Evolutionary conservation across 148 eudicot species (phyloP).

Genomic region (Diospyros kaki): DNA sequence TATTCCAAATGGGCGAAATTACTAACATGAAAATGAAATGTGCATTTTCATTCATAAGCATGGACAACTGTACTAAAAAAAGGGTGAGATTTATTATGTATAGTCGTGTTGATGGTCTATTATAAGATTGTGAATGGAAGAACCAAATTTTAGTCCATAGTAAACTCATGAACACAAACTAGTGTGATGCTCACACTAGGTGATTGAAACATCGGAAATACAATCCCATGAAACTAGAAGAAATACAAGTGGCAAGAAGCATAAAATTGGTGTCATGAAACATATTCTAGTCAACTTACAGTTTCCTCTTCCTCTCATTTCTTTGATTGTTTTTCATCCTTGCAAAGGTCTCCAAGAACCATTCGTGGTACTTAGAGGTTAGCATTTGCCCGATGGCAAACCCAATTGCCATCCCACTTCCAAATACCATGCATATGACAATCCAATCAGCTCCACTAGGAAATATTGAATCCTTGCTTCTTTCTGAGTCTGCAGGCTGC

Average conservation of each 20-base stretch:
- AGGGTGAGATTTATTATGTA: too few species aligned
- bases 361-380: background rate
- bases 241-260: too few species aligned
- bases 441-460: conserved; percentile 20
- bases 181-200: background rate
- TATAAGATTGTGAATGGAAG: too few species aligned
- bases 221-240: too few species aligned
- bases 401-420: conserved; percentile 23
- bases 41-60: too few species aligned
- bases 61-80: too few species aligned
- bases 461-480: conserved; percentile 3
- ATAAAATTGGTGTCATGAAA: too few species aligned
- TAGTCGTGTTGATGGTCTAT: too few species aligned
- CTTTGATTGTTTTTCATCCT: background rate
- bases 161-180: background rate
- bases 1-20: too few species aligned
- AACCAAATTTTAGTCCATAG: background rate
- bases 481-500: background rate
- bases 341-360: conserved; percentile 1
- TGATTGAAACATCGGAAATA: too few species aligned
- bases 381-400: conserved; percentile 16
- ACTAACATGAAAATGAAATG: too few species aligned
- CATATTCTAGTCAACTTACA: background rate
- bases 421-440: conserved; percentile 15
- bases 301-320: background rate